Percentiles rank a stretch among this genome's conserved stretches.
phyloP scores from a whole-genome alignment of 805 yeast genomes.

The Wickerhamiella sergipiensis region DNA sequence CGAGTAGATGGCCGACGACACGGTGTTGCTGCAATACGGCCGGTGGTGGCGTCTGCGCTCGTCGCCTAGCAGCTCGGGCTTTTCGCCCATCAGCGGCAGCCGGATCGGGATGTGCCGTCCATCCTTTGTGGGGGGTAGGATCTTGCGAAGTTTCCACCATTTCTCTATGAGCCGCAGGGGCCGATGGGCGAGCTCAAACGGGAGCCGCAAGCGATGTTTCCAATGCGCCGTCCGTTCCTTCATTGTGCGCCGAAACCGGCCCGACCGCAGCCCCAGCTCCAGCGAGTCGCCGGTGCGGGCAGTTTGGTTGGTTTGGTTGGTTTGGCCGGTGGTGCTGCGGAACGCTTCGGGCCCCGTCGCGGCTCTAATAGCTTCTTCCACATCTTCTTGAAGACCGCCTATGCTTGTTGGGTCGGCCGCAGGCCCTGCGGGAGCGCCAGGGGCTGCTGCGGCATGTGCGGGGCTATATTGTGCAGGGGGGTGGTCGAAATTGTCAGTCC shows the following conservation, averaged over 20 bases:
- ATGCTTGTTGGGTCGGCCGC: neutral
- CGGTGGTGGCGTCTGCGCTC: slow-evolving; percentile 45
- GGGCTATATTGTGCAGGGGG: neutral
- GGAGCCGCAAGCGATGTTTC: neutral
- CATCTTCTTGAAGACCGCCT: slow-evolving; percentile 10
- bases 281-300: slow-evolving; percentile 6
- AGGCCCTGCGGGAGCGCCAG: no score
- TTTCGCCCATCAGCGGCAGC: slow-evolving; percentile 28
- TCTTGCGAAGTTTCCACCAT: slow-evolving; percentile 13
- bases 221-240: neutral
- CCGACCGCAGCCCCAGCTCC: slow-evolving; percentile 6
- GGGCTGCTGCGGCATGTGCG: no score
- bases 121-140: slow-evolving; percentile 37
- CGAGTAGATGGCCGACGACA: slow-evolving; percentile 81
- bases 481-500: neutral
- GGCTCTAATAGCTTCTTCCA: slow-evolving; percentile 10
- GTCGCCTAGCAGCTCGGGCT: slow-evolving; percentile 34
- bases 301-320: neutral
- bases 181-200: neutral
- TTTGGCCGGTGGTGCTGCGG: neutral
- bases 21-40: slow-evolving; percentile 51
- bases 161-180: slow-evolving; percentile 4
- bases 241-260: slow-evolving; percentile 2
- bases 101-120: slow-evolving; percentile 70
- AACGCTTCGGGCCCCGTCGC: slow-evolving; percentile 3